Base-by-base conservation (phyloP, 805 yeast species). In the Kluyveromyces wickerhamii region DNA sequence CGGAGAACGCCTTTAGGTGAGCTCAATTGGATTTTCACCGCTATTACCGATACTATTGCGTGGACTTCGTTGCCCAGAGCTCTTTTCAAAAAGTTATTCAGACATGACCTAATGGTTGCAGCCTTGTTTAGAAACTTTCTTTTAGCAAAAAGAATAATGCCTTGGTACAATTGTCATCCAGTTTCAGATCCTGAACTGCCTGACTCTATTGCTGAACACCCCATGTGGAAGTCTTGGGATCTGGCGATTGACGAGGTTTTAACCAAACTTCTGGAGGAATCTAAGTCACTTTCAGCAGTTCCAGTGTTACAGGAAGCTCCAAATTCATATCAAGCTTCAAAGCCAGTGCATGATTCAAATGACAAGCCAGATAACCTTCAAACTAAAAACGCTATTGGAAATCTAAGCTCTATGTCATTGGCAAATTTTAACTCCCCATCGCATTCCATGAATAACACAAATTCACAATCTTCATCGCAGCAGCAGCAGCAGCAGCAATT, bases 221-320 rank as follows among this genome's bases (percentile, higher is more conserved):
- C 94, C 4, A 79, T 92, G 84, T 92, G 98, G 98, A 92, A 86
- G 39, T 79, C 96, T 0, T 92, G 98, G 97, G 97, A 92, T 52
- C 66, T 92, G 42, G 96, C 98, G 0, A 79, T 92, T 26, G 97
- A 92, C 54, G 96, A 92, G 52, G 94, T 94, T 4, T 63, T 92
- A 29, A 74, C 84, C 2, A 87, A 81, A 48, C 58, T 81, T 27
- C 67, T 81, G 34, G 71, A 71, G 33, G 61, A 56, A 29, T 29
- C 64, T 25, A 59, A 58, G 29, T 61, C 57, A 38, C 48, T 57
- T 16, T 59, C 60, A 5, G 52, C 57, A 2, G 43, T 48, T n/a
- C 34, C 60, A 3, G 35, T 17, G 12, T 51, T 48, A 25, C 34
- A 49, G 10, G 61, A 53, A 24, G 33, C 48, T 4, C 54, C 47